Base-by-base conservation (phyloP, 106 monocot species). In the Allium fistulosum region DNA sequence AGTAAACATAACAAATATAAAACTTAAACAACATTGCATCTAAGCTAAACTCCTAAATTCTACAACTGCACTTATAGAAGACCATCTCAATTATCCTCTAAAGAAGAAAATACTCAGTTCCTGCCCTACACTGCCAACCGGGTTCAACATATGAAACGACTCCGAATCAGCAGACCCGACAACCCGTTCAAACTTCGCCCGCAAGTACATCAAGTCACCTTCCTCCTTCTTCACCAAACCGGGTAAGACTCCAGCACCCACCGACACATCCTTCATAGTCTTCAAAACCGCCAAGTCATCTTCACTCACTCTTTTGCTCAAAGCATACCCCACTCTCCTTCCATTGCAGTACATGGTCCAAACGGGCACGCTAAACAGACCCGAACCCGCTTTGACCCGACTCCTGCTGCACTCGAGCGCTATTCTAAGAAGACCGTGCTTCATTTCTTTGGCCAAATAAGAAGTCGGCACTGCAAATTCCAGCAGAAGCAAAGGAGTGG, bases 261-360 rank as follows among this genome's bases (percentile, higher is more conserved):
- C 81, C 4, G 84, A 84, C 17, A 81, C 71, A 17, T 77, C 67
- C 78, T 60, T 57, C 90, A 90, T 84, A 48, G 74, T 58, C 84
- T 68, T 81, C 10, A 88, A 74, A 9, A 88, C 63, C 0, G 59
- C 69, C 2, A 61, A 26, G 13, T 88, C 88, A 0, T 46, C 57
- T 26, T 81, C 79, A 11, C n/a, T 79, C 67, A 79, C 52, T 63
- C 70, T 53, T 17, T 84, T 53, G 28, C 72, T 61, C 17, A 88
- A 75, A 9, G 88, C 84, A 26, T 68, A 88, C 59, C 84, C 88
- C 5, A 84, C 79, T 79, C 68, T 81, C 46, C 84, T 53, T 1
- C 88, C 88, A 67, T 88, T 88, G 74, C 88, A 88, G 68, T 79
- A 84, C 81, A 81, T 76, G 45, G 73, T 53, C 88, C 88, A 88